Base-by-base conservation (phyloP, 2,329 filamentous ascomycete species). In the Fusarium verrucosum region DNA sequence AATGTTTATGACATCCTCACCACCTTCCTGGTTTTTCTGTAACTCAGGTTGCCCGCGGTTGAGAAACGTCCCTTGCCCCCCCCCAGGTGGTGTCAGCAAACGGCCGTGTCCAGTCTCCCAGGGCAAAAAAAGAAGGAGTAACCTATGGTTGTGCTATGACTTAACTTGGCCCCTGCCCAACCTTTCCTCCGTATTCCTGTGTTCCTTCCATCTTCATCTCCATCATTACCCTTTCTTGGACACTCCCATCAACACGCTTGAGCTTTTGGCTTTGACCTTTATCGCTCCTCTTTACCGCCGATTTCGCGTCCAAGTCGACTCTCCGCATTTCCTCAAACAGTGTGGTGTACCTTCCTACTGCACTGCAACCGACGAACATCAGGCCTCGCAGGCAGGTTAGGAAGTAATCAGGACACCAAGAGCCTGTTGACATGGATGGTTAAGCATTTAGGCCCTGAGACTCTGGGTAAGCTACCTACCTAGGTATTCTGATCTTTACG, bases 321-420 rank as follows among this genome's bases (percentile, higher is more conserved):
- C 53, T 69, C 69, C 60, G 60, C 54, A 62, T 49, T 50, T 47
- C 53, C 47, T 38, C 28, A 43, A 57, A 44, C 38, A 42, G 22
- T 42, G 49, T 71, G 58, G 61, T 65, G 69, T 71, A 69, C 70
- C 69, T 68, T 62, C 69, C 67, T 69, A 17, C 58, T 69, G 62
- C 68, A 69, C 61, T 52, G 32, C 37, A 43, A 59, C 47, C 25
- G 32, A 52, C 35, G 19, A 22, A 25, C 33, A 36, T 38, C 38
- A 44, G 35, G 41, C 36, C 10, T n/a, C n/a, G n/a, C n/a, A n/a
- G n/a, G n/a, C n/a, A n/a, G n/a, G n/a, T n/a, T n/a, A n/a, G n/a
- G n/a, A n/a, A n/a, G n/a, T n/a, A n/a, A n/a, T n/a, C n/a, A n/a
- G n/a, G n/a, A n/a, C n/a, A n/a, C n/a, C n/a, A n/a, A n/a, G n/a